Evolutionary conservation across 176 grass and related monocot genomes (phyloP), one percentile per base, ranked within the genome.

Genomic region (Oryza coarctata): DNA sequence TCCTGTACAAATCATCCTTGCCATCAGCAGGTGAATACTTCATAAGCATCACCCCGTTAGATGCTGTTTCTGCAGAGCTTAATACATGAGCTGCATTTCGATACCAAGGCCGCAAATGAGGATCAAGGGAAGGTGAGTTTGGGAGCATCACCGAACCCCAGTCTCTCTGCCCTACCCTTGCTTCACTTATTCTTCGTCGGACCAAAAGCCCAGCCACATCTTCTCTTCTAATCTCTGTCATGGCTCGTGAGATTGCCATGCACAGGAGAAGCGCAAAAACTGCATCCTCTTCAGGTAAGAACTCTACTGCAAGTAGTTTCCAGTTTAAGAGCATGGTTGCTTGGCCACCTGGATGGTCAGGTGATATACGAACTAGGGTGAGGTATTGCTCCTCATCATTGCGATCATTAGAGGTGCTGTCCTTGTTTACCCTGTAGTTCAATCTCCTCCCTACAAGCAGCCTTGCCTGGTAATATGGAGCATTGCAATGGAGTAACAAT

Each of bases 21-120:
- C 92, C 95, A 64, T 98, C 95, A 69, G 92, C 89, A 69, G 95
- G 92, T 58, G 88, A 85, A 66, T 93, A 87, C 34, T 84, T 94
- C 1, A 80, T 49, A 6, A 84, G 76, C 39, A 87, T 70, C 31
- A 41, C 76, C 50, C 86, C 28, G 12, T 36, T 75, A 74, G 65
- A 75, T 3, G 41, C 49, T 1, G 63, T 86, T 64, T 98, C 88
- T 61, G 38, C 75, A 58, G 92, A 91, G 43, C 49, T 88, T 75
- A 98, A 91, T 36, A 94, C 92, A 69, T 81, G 58, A 0, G 45
- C 41, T 28, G 95, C 95, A 80, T 94, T 93, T 41, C 71, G 73
- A 52, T 98, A 85, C 95, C 92, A 95, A 2, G 90, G 90, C 36
- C 93, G 88, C 76, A 91, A 74, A 86, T 93, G 76, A 49, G 80